These are phyloP conservation scores for Oryza meyeriana DNA, from an alignment of 176 grass and related monocot species.

Conservation along the genomic window DNA sequence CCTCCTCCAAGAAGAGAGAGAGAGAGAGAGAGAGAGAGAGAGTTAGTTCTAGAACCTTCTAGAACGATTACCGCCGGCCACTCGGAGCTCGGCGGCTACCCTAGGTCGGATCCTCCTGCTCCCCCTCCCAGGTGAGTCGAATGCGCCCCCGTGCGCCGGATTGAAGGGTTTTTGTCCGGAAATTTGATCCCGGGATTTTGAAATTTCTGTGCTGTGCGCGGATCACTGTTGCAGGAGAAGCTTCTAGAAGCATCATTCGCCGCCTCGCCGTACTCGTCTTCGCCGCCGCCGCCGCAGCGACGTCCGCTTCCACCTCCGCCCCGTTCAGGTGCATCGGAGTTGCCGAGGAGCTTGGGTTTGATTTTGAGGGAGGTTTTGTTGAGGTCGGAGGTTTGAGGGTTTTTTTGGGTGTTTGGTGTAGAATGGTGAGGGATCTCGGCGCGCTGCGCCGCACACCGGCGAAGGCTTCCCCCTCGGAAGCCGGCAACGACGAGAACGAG, in stretches of 20 bases:
- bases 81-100: not conserved
- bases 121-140: not conserved
- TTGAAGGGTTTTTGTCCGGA: not conserved
- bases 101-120: not conserved
- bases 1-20: not conserved
- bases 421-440: slow-evolving; percentile 63
- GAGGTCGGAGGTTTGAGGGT: not conserved
- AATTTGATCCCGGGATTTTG: not conserved
- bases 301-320: slow-evolving; percentile 20
- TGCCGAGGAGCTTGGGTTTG: not conserved
- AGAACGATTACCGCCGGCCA: not conserved
- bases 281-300: slow-evolving; percentile 38
- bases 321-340: slow-evolving; percentile 29
- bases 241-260: slow-evolving; percentile 31
- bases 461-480: slow-evolving; percentile 39
- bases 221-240: slow-evolving; percentile 6
- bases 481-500: slow-evolving; percentile 53
- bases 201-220: slow-evolving; percentile 4
- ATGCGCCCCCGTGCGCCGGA: not conserved
- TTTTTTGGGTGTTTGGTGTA: not conserved
- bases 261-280: slow-evolving; percentile 39
- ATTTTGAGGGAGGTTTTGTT: not conserved
- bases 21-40: not conserved
- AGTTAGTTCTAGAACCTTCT: slow-evolving; percentile 43
- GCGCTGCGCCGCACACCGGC: slow-evolving; percentile 36